Conservation (phyloP, 2,329 filamentous ascomycete genomes). For the Endoconidiophora polonica region DNA sequence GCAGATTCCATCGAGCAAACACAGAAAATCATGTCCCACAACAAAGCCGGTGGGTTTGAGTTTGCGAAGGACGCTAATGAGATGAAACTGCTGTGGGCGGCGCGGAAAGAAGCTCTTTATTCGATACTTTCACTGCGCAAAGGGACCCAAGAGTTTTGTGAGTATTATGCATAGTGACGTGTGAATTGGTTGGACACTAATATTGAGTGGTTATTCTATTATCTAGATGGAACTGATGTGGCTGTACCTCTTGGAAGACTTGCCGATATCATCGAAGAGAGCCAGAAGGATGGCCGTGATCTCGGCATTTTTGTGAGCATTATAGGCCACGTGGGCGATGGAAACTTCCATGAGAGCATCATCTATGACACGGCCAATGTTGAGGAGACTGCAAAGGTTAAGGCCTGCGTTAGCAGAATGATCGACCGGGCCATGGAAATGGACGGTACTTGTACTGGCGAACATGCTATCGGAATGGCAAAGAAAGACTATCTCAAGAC, state of each 20-base stretch:
- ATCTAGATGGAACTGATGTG: slow-evolving; percentile 59
- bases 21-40: slow-evolving; percentile 45
- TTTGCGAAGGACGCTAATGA: slow-evolving; percentile 58
- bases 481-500: slow-evolving; percentile 67
- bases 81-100: slow-evolving; percentile 62
- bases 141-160: slow-evolving; percentile 51
- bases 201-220: slow-evolving; percentile 6
- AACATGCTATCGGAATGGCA: slow-evolving; percentile 72
- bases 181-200: not conserved
- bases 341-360: slow-evolving; percentile 88
- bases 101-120: slow-evolving; percentile 72
- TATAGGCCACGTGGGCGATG: slow-evolving; percentile 79
- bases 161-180: slow-evolving; percentile 22
- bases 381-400: slow-evolving; percentile 57
- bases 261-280: slow-evolving; percentile 62
- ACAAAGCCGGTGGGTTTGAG: slow-evolving; percentile 53
- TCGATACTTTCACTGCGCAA: slow-evolving; percentile 56
- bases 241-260: slow-evolving; percentile 64
- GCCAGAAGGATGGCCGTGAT: slow-evolving; percentile 77
- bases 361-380: slow-evolving; percentile 62
- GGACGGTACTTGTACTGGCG: slow-evolving; percentile 84
- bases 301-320: slow-evolving; percentile 76
- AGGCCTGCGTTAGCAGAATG: slow-evolving; percentile 76
- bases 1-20: slow-evolving; percentile 59
- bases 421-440: slow-evolving; percentile 79